A percentile compares a stretch with the other conserved stretches of the same genome.
Conservation (phyloP, 2,329 filamentous ascomycete genomes). For the Gnomoniopsis smithogilvyi region DNA sequence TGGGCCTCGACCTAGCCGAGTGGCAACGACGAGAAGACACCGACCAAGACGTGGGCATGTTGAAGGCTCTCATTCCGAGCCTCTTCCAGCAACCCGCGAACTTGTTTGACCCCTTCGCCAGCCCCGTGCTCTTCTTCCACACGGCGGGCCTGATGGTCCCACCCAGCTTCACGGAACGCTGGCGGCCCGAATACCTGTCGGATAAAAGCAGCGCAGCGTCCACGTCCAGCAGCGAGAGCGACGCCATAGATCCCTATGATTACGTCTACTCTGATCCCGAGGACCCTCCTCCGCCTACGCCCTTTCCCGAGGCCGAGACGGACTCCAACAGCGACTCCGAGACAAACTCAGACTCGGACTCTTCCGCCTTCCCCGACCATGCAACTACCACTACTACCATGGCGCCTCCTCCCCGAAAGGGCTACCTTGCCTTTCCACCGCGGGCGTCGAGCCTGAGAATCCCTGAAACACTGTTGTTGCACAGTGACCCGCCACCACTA, state of each 20-base stretch:
- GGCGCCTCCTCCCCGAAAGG: constrained; percentile 35
- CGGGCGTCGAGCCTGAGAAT: constrained; percentile 43
- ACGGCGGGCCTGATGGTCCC: constrained; percentile 46
- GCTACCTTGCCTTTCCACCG: constrained; percentile 47
- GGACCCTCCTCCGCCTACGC: not conserved
- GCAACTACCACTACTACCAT: not conserved
- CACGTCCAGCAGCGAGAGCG: not conserved
- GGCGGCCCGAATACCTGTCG: not conserved
- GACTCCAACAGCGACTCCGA: not conserved
- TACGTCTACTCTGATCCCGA: constrained; percentile 14
- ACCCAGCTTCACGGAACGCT: constrained; percentile 33
- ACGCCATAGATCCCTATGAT: not conserved
- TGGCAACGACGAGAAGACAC: constrained; percentile 27
- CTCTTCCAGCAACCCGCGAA: constrained; percentile 48
- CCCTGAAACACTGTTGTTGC: constrained; percentile 46
- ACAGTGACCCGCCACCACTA: constrained; percentile 31
- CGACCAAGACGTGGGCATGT: constrained; percentile 35
- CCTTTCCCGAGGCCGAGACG: constrained; percentile 2
- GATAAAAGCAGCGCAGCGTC: not conserved
- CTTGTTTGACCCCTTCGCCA: constrained; percentile 59
- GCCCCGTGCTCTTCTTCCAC: constrained; percentile 56
- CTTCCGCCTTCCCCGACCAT: not conserved
- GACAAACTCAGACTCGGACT: not conserved
- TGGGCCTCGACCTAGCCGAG: constrained; percentile 9
- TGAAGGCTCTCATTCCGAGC: constrained; percentile 29